Evolutionary conservation across 345 rosid species (phyloP).

Genomic region (Zanthoxylum bungeanum): DNA sequence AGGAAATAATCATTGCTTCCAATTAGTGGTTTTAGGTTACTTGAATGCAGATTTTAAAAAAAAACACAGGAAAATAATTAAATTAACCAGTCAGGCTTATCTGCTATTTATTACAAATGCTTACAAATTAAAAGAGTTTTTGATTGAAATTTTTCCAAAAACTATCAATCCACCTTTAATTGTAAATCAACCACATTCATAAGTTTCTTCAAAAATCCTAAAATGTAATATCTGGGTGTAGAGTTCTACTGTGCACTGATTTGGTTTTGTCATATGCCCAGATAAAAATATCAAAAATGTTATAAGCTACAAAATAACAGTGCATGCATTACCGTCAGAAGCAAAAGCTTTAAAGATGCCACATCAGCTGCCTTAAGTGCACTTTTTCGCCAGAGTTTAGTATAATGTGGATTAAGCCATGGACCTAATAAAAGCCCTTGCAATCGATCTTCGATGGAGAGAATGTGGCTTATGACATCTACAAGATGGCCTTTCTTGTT

Average conservation of each 20-base stretch:
- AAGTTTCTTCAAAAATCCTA: not conserved
- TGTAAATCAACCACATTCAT: no score
- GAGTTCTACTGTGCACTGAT: not conserved
- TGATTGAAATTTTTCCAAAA: not conserved
- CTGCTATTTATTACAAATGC: not conserved
- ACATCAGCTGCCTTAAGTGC: conserved; percentile 53
- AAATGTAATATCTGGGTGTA: not conserved
- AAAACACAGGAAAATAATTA: not conserved
- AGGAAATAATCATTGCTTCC: not conserved
- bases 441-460: conserved; percentile 69
- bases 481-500: conserved; percentile 50
- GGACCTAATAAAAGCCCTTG: conserved; percentile 88
- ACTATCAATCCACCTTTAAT: no score
- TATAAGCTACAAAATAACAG: conserved; percentile 7
- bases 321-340: conserved; percentile 61
- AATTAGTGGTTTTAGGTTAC: not conserved
- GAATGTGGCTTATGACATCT: conserved; percentile 49
- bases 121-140: not conserved
- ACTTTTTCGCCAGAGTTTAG: conserved; percentile 60
- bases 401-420: conserved; percentile 76
- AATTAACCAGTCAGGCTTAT: not conserved
- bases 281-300: not conserved
- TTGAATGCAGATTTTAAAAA: not conserved
- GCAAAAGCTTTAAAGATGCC: conserved; percentile 46
- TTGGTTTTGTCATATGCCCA: not conserved